Evolutionary conservation across 2,329 filamentous ascomycete species (phyloP), one percentile per base, ranked within the genome.

Genomic region (Pseudocercospora cruenta): DNA sequence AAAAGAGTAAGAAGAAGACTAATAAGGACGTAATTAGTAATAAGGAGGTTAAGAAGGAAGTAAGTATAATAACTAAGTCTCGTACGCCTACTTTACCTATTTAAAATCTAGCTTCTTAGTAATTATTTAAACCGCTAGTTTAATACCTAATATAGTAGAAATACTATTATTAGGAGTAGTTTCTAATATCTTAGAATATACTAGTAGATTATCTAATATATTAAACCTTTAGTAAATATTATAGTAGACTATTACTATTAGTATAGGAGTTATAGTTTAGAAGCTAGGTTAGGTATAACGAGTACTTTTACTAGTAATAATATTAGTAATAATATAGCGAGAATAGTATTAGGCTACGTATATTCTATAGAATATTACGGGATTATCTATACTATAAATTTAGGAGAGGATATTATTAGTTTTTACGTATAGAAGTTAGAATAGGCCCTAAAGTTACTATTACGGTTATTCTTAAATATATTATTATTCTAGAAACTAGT

Each of bases 301-400:
- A 28, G 51, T 28, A 54, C 10, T 14, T 54, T 54, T 54, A 54
- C 12, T 5, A 7, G 1, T 28, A 24, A 14, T 49, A 54, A 28
- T 54, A 54, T 22, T 5, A 7, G 1, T 28, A 24, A 14, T 49
- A 54, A 28, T 54, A 54, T 54, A 54, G 24, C 21, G 21, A 14
- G 16, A 28, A 54, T 21, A 28, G 14, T 10, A 6, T 54, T 54
- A 54, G 49, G 22, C n/a, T 14, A 21, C n/a, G n/a, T 6, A 6
- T 10, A 49, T 49, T 21, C 1, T 49, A 21, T 21, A 49, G 7
- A 49, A 49, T 49, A 22, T 3, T 49, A 22, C 10, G 12, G 19
- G 7, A 4, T 49, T 21, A 14, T 54, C 51, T 54, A 54, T 54
- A 54, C 51, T 54, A 54, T 54, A 54, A 31, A 14, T 54, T 54